Conservation (phyloP, 2,329 filamentous ascomycete genomes). For the Orbilia blumenaviensis region DNA sequence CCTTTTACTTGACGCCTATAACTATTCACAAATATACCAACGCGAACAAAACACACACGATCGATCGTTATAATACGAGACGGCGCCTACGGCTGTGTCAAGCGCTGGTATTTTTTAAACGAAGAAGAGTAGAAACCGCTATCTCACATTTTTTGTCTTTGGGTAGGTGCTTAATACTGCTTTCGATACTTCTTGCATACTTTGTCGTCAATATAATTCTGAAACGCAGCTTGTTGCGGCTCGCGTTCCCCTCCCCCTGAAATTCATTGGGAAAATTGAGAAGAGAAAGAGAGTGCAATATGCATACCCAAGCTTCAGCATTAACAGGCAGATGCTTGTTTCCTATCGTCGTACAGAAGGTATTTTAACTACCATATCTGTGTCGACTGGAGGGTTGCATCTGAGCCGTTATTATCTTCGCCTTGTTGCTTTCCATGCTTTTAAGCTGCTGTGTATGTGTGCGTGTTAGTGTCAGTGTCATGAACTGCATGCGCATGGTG, state of each 20-base stretch:
- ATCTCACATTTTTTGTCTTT: slow-evolving; percentile 10
- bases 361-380: slow-evolving; percentile 18
- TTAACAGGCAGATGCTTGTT: neutral
- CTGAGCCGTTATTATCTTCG: too few relatives aligned
- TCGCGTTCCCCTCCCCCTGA: slow-evolving; percentile 37
- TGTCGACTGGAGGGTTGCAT: neutral
- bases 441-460: neutral
- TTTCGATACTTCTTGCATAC: slow-evolving; percentile 14
- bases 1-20: slow-evolving; percentile 13
- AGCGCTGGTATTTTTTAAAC: neutral
- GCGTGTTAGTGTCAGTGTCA: too few relatives aligned
- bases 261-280: neutral
- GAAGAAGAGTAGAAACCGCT: neutral
- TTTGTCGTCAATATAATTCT: slow-evolving; percentile 17
- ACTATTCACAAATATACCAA: neutral
- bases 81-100: slow-evolving; percentile 37
- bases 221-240: slow-evolving; percentile 52
- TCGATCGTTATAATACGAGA: slow-evolving; percentile 36
- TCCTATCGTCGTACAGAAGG: slow-evolving; percentile 16
- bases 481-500: neutral
- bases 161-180: slow-evolving; percentile 36
- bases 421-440: slow-evolving; percentile 3
- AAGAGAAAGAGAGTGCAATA: neutral
- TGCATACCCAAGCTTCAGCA: neutral
- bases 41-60: slow-evolving; percentile 3